These are phyloP conservation scores for Trifolium subterraneum DNA, from an alignment of 306 rosid genomes.

Conservation along the genomic window DNA sequence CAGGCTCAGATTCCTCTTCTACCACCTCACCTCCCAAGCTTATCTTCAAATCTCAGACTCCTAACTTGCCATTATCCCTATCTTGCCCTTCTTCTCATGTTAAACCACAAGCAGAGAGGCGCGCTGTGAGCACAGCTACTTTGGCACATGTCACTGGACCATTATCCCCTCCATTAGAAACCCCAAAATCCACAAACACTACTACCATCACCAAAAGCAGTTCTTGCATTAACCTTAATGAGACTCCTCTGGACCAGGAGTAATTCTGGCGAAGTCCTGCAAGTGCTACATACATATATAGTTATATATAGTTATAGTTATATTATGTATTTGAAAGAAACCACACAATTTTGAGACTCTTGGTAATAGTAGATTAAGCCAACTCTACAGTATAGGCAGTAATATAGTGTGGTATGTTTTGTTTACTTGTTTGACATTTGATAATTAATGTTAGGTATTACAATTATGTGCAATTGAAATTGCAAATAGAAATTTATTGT, in stretches of 20 bases:
- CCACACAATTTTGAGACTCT: conserved; percentile 37
- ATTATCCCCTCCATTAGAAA: conserved; percentile 37
- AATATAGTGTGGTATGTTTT: neutral
- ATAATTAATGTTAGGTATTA: conserved; percentile 1
- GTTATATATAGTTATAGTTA: too few species aligned
- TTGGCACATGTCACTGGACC: conserved; percentile 48
- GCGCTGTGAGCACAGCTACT: conserved; percentile 59
- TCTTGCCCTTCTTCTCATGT: conserved; percentile 56
- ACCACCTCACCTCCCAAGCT: conserved; percentile 41
- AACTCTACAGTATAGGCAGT: neutral
- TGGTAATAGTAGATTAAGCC: conserved; percentile 10
- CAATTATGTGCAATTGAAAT: neutral
- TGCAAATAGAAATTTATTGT: conserved; percentile 1
- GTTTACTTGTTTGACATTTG: neutral
- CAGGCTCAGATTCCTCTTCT: conserved; percentile 71
- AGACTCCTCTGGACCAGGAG: conserved; percentile 46
- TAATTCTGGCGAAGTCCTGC: conserved; percentile 8
- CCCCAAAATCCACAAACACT: conserved; percentile 39
- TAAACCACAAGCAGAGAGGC: conserved; percentile 75
- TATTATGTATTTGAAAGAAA: conserved; percentile 36
- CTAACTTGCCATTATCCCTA: conserved; percentile 31
- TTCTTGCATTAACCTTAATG: conserved; percentile 67
- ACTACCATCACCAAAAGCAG: conserved; percentile 20
- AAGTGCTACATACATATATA: neutral
- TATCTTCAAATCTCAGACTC: conserved; percentile 19